Evolutionary conservation across 1,139 yeast species (phyloP), one percentile per base, ranked within the genome.

Genomic region (Magnusiomyces magnusii): DNA sequence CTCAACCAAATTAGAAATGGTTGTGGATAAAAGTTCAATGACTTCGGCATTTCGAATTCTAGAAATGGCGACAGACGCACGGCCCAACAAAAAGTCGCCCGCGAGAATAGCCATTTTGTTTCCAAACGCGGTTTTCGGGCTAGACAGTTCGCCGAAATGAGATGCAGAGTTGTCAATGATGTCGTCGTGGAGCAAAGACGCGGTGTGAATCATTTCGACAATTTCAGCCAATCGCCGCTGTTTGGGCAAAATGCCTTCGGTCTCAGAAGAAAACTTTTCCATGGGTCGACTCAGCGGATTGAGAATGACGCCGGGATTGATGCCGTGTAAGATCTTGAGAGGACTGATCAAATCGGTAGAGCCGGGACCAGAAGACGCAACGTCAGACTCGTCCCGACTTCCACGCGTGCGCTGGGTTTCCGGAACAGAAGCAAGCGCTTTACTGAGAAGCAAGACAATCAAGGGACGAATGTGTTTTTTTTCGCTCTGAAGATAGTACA

Each of bases 151-250:
- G 47, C 97, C 96, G 65, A 99, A 80, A 71, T 99, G 80, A 28
- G 95, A 81, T 68, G 90, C 97, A 0, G 97, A 86, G 67, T 86
- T 82, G 75, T 93, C 99, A 68, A 95, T 92, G 62, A 93, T 99
- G 72, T 93, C 99, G 75, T 93, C 99, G 72, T 93, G 99, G 58
- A 93, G 79, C 63, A 93, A 76, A n/a, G 96, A 87, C 1, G 99
- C 98, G 1, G 99, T 93, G 72, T 93, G 99, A 64, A 93, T 93
- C 96, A 93, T 90, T 73, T 93, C 99, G 15, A 93, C 97, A 67
- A 93, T 92, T 74, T 93, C 99, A 0, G 99, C 99, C 61, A 93
- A 78, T 60, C 99, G 80, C 64, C 98, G 80, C 74, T 93, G 99
- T 66, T 93, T 91, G 54, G 99, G 98, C 61, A 92, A 77, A 57